phyloP scores from a whole-genome alignment of 1,284 basidiomycete species.

The Kalmanozyma brasiliensis region DNA sequence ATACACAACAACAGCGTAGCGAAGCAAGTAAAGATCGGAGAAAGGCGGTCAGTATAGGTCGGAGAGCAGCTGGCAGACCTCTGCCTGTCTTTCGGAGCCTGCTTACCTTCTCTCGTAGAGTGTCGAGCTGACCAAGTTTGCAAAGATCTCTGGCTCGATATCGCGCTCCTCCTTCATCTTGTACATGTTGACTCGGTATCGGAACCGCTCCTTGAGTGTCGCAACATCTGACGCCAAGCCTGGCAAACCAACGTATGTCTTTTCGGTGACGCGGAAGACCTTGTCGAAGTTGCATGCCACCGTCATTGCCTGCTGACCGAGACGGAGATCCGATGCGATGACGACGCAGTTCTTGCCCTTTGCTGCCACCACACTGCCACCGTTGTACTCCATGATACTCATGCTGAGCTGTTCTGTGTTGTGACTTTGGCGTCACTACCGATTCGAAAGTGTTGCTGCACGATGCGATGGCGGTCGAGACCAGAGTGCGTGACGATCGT shows the following conservation, averaged over 20 bases:
- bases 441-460: neutral
- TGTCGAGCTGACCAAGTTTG: slow-evolving; percentile 94
- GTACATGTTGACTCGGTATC: slow-evolving; percentile 98
- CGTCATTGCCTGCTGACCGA: slow-evolving; percentile 89
- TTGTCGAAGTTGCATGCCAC: slow-evolving; percentile 94
- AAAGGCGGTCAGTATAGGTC: neutral
- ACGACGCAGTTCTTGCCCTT: slow-evolving; percentile 98
- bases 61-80: neutral
- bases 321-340: slow-evolving; percentile 92
- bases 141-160: slow-evolving; percentile 95
- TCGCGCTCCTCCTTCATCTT: slow-evolving; percentile 99
- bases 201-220: slow-evolving; percentile 75
- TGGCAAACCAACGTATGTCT: slow-evolving; percentile 89
- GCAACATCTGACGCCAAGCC: slow-evolving; percentile 93
- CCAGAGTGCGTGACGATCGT: too few species aligned
- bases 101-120: slow-evolving; percentile 86
- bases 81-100: neutral
- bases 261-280: slow-evolving; percentile 93
- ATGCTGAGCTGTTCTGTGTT: slow-evolving; percentile 35
- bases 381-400: slow-evolving; percentile 78
- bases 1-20: neutral
- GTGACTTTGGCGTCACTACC: slow-evolving; percentile 29
- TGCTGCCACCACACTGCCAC: slow-evolving; percentile 99
- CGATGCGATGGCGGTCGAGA: neutral
- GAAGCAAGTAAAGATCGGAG: neutral